phyloP scores from a whole-genome alignment of 2,329 filamentous ascomycete genomes.

The Nemania diffusa region DNA sequence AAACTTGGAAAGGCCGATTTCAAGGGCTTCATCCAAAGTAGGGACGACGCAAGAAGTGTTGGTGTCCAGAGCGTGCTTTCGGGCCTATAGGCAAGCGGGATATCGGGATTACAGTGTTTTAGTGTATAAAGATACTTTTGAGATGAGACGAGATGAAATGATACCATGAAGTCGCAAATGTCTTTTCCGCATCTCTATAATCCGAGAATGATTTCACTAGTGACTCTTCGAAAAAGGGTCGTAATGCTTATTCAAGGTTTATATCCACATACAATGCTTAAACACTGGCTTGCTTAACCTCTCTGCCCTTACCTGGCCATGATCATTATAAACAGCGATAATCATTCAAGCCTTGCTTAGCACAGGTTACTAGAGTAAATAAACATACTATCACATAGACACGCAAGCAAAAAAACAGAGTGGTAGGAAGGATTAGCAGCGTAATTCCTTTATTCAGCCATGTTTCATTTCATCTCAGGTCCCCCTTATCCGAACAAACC shows the following conservation, averaged over 20 bases:
- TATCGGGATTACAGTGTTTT: not conserved
- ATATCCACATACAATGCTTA: not conserved
- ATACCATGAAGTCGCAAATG: slow-evolving; percentile 17
- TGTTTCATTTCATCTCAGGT: slow-evolving; percentile 17
- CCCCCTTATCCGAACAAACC: slow-evolving; percentile 4
- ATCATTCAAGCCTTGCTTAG: not conserved
- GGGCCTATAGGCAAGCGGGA: slow-evolving; percentile 57
- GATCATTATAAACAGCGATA: not conserved
- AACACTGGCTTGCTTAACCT: not conserved
- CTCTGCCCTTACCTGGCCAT: not conserved
- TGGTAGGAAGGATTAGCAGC: no score
- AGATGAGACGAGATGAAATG: slow-evolving; percentile 14
- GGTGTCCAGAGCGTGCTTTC: slow-evolving; percentile 86
- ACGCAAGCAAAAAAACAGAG: not conserved
- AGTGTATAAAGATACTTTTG: slow-evolving; percentile 18
- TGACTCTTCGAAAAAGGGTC: not conserved
- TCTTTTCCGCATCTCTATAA: not conserved
- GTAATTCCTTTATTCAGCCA: slow-evolving; percentile 22
- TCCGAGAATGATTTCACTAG: not conserved
- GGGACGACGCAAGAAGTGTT: slow-evolving; percentile 83
- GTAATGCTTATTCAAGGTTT: not conserved
- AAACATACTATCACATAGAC: not conserved
- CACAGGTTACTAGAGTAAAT: not conserved
- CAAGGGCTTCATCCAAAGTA: slow-evolving; percentile 82
- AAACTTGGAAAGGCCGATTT: slow-evolving; percentile 76